Evolutionary conservation across 192 early-diverging fungal genomes (phyloP).

Genomic region (Rhizophagus sp.): DNA sequence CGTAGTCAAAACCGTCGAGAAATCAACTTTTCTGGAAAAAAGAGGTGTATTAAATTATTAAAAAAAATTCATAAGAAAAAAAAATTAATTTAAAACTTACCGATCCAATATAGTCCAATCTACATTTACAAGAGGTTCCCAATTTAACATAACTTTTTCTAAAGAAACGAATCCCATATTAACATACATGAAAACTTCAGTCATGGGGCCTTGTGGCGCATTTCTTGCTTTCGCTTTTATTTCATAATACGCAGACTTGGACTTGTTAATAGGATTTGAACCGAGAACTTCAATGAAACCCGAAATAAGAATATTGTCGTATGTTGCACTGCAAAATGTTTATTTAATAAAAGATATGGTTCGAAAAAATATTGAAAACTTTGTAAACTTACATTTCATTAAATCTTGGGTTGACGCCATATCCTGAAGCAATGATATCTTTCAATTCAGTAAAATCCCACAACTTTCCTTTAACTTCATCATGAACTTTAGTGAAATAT

Average conservation of each 20-base stretch:
- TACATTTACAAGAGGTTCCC: constrained; percentile 34
- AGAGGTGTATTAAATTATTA: neutral
- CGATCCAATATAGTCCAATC: constrained; percentile 34
- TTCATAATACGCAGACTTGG: constrained; percentile 35
- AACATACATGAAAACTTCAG: constrained; percentile 38
- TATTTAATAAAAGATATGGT: neutral
- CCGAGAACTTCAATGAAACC: neutral
- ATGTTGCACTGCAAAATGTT: constrained; percentile 3
- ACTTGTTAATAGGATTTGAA: neutral
- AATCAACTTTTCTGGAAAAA: constrained; percentile 40
- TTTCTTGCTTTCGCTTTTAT: constrained; percentile 43
- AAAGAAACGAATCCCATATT: constrained; percentile 36
- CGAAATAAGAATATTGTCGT: neutral
- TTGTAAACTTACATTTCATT: constrained; percentile 34
- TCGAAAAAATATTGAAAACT: neutral
- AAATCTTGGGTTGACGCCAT: constrained; percentile 33
- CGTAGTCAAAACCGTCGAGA: constrained; percentile 33
- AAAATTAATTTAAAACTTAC: neutral
- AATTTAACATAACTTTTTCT: constrained; percentile 35
- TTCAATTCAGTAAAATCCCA: constrained; percentile 44
- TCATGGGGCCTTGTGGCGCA: constrained; percentile 32
- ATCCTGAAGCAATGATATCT: constrained; percentile 37
- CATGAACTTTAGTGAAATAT: constrained; percentile 35
- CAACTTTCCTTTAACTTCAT: constrained; percentile 22
- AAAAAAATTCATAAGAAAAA: neutral